Percentiles rank a stretch among this genome's conserved stretches.
Conservation (phyloP, 495 filamentous ascomycete species). For the Annulohypoxylon moriforme region DNA sequence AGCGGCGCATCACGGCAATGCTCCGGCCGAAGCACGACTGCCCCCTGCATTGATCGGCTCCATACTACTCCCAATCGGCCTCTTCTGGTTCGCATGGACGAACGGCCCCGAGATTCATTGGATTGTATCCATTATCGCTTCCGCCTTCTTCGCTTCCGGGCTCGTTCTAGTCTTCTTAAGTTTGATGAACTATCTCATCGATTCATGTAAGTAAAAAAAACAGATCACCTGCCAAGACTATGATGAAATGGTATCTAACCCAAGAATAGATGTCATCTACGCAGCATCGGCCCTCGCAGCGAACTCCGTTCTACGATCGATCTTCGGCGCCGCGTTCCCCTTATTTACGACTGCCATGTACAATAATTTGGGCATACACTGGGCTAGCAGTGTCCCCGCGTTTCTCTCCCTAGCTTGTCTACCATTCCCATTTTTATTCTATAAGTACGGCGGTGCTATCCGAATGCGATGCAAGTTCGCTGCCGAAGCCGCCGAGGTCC, state of each 20-base stretch:
- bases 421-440: slow-evolving; percentile 85
- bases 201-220: slow-evolving; percentile 58
- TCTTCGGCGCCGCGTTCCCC: slow-evolving; percentile 86
- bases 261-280: slow-evolving; percentile 70
- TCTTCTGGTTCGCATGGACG: slow-evolving; percentile 75
- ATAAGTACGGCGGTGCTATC: slow-evolving; percentile 75
- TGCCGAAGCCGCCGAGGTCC: slow-evolving; percentile 68
- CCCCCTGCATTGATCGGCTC: slow-evolving; percentile 76
- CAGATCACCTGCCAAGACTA: background rate
- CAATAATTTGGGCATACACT: slow-evolving; percentile 78
- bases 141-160: slow-evolving; percentile 60
- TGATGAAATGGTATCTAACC: slow-evolving; percentile 8
- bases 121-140: slow-evolving; percentile 62
- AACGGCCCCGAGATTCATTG: slow-evolving; percentile 61
- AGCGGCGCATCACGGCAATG: slow-evolving; percentile 62
- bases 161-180: slow-evolving; percentile 72
- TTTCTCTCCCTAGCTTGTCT: slow-evolving; percentile 81
- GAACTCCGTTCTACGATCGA: slow-evolving; percentile 72
- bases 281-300: slow-evolving; percentile 84
- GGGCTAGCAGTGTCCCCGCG: slow-evolving; percentile 81
- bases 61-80: slow-evolving; percentile 61
- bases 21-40: slow-evolving; percentile 82
- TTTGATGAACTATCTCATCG: slow-evolving; percentile 84
- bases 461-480: slow-evolving; percentile 80
- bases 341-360: slow-evolving; percentile 87